Evolutionary conservation across 208 protist genomes (phyloP).

Genomic region (Crithidia expoeki): DNA sequence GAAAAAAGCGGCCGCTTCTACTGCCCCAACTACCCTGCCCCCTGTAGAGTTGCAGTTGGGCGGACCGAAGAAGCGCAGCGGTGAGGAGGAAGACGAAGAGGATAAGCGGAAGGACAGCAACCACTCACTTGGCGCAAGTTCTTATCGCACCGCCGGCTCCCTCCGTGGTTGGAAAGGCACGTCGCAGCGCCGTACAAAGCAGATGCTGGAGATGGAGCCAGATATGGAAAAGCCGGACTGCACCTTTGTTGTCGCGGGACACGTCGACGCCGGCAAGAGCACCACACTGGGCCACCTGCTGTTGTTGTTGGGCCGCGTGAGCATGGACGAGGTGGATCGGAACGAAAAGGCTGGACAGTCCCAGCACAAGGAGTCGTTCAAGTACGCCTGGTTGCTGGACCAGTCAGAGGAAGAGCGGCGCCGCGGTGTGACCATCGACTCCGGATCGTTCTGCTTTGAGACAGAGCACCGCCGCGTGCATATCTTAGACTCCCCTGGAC

Average conservation of each 20-base stretch:
- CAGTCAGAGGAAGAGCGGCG: conserved; percentile 95
- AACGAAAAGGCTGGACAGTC: conserved; percentile 86
- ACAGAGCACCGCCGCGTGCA: conserved; percentile 87
- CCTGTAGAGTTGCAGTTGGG: neutral
- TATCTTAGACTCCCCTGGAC: conserved; percentile 92
- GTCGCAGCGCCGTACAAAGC: conserved; percentile 37
- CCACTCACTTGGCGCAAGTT: conserved; percentile 14
- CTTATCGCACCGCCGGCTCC: conserved; percentile 18
- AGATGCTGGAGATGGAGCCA: conserved; percentile 41
- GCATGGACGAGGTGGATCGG: conserved; percentile 75
- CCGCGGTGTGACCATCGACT: conserved; percentile 96
- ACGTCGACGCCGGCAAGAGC: conserved; percentile 90
- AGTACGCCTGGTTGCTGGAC: conserved; percentile 97
- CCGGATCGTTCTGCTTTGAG: conserved; percentile 92
- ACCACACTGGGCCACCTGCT: conserved; percentile 89
- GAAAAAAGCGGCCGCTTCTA: neutral
- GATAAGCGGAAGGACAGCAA: conserved; percentile 5
- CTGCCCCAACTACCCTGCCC: neutral
- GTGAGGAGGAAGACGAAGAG: conserved; percentile 1
- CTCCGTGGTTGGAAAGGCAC: conserved; percentile 20
- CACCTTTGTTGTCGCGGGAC: conserved; percentile 86
- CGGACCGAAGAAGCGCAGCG: neutral
- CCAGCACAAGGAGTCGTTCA: conserved; percentile 93
- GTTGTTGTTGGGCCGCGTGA: conserved; percentile 71
- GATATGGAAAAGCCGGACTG: conserved; percentile 65